Conservation (phyloP, 305 asterid species). For the Andrographis paniculata region DNA sequence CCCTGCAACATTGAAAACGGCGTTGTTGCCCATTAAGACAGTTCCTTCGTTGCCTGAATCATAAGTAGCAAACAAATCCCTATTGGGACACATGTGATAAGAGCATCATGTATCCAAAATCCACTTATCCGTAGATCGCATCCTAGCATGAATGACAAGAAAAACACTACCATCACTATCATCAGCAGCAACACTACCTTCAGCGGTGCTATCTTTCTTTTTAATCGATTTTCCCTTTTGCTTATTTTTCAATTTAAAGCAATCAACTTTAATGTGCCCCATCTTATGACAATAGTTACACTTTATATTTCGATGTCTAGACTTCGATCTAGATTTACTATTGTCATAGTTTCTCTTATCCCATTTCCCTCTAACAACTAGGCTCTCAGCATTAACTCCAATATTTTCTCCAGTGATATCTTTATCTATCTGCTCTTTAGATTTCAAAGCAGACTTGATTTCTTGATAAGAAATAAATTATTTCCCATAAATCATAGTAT, state of each 20-base stretch:
- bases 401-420: not conserved
- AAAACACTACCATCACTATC: not conserved
- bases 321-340: too few species aligned
- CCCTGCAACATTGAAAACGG: not conserved
- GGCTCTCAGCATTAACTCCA: not conserved
- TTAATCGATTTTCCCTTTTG: too few species aligned
- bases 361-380: not conserved
- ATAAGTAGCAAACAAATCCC: too few species aligned
- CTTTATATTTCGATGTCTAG: too few species aligned
- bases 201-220: not conserved
- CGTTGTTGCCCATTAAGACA: not conserved
- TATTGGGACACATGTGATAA: too few species aligned
- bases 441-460: too few species aligned
- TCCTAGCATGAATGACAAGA: not conserved
- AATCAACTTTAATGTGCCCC: too few species aligned
- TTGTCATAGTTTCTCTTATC: not conserved
- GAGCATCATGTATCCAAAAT: slow-evolving; percentile 1
- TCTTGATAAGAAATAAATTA: too few species aligned
- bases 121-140: not conserved
- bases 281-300: too few species aligned
- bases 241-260: too few species aligned
- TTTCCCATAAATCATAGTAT: too few species aligned
- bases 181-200: not conserved
- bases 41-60: not conserved
- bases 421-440: slow-evolving; percentile 1